phyloP scores from a whole-genome alignment of 495 filamentous ascomycete genomes.

The Astrocystis sublimbata region DNA sequence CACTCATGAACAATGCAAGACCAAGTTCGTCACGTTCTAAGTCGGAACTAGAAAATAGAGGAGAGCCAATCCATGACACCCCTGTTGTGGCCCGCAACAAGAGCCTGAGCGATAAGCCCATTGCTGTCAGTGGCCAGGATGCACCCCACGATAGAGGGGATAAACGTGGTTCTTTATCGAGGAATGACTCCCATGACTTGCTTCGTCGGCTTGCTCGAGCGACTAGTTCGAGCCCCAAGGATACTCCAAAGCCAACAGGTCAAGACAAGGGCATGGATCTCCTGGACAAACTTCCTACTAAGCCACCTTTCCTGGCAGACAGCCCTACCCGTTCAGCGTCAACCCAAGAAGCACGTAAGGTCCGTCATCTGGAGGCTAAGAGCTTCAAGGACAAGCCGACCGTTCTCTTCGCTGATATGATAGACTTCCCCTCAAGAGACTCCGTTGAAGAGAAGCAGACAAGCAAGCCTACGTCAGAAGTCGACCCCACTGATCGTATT shows the following conservation, averaged over 20 bases:
- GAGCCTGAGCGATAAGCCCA: slow-evolving; percentile 2
- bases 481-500: slow-evolving; percentile 58
- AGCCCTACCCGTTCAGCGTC: slow-evolving; percentile 19
- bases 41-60: slow-evolving; percentile 36
- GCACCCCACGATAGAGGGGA: slow-evolving; percentile 2
- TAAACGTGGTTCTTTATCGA: slow-evolving; percentile 9
- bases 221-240: slow-evolving; percentile 54
- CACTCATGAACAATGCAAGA: slow-evolving; percentile 16
- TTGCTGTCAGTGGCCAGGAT: background rate
- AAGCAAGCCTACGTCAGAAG: slow-evolving; percentile 49
- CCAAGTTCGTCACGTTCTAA: slow-evolving; percentile 30
- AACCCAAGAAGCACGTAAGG: slow-evolving; percentile 20
- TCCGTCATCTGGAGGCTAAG: slow-evolving; percentile 28
- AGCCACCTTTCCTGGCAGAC: slow-evolving; percentile 12
- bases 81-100: slow-evolving; percentile 57
- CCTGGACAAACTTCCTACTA: slow-evolving; percentile 18
- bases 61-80: slow-evolving; percentile 40
- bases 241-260: slow-evolving; percentile 15
- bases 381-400: slow-evolving; percentile 33
- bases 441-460: slow-evolving; percentile 39
- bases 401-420: slow-evolving; percentile 44
- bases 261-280: background rate
- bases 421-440: slow-evolving; percentile 37
- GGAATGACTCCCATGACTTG: slow-evolving; percentile 65
- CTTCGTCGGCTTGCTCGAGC: slow-evolving; percentile 64